Evolutionary conservation across 2,329 filamentous ascomycete genomes (phyloP), one percentile per base, ranked within the genome.

Genomic region (Ascochyta pisi): DNA sequence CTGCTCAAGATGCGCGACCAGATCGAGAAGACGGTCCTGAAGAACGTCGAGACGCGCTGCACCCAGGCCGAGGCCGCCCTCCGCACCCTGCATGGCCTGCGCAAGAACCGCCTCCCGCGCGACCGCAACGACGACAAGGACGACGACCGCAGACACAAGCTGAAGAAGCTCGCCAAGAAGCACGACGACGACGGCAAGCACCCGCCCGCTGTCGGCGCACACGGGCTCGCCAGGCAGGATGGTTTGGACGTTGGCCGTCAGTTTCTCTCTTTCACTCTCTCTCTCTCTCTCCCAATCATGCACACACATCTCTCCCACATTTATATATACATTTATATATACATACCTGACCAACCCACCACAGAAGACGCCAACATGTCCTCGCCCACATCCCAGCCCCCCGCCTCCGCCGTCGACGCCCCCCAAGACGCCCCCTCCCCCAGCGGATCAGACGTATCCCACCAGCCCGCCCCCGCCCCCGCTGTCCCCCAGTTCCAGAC

Each of bases 401-500:
- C 75, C 27, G 74, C 75, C 8, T 68, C 41, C 79, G 86, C 43
- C 80, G 85, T 61, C 83, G 86, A 71, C 78, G 85, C n/a, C 65
- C 33, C 33, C 33, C 15, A 31, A 31, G 33, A 35, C 33, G 15
- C n/a, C 33, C 79, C 86, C 66, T 92, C 90, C 5, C 81, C 82
- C 29, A 81, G 80, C 44, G 81, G 80, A 53, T 82, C 82, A 3
- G 81, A 81, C 34, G 70, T 83, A 38, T 83, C 84, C 38, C 86
- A 85, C 73, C 86, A 85, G 70, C 83, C 83, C 13, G 79, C 81
- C 44, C 84, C 85, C 6, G 84, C 84, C 2, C 83, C 86, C n/a
- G 80, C 84, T 6, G 77, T 89, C 23, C 84, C 85, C 6, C 89
- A 93, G 56, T 88, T 88, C 69, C 91, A 96, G 76, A 93, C 92